Conservation (phyloP, 371 early-diverging fungal species). For the Choanephora cucurbitarum region DNA sequence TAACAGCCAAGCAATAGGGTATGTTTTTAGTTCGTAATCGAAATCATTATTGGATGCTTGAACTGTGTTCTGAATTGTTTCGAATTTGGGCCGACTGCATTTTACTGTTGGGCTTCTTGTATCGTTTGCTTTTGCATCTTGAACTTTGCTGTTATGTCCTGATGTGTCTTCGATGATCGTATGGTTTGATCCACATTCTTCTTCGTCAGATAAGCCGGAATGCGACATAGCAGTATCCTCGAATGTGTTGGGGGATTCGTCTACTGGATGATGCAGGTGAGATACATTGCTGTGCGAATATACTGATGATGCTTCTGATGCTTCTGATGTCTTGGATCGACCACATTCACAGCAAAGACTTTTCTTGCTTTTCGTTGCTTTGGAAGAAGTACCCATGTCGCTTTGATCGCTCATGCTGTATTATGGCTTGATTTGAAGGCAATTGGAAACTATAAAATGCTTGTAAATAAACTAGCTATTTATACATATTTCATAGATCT, state of each 20-base stretch:
- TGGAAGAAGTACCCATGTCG: no score
- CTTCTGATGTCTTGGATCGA: neutral
- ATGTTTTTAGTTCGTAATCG: constrained; percentile 24
- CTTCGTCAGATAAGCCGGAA: neutral
- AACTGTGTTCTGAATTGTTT: neutral
- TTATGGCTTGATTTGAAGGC: no score
- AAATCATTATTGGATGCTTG: no score
- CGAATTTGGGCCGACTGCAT: neutral
- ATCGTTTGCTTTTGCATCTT: neutral
- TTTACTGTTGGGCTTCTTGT: neutral
- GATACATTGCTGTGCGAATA: neutral
- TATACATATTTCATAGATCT: no score
- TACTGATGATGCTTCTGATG: neutral
- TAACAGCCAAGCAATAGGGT: constrained; percentile 41
- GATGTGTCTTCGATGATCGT: neutral
- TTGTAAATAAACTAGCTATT: no score
- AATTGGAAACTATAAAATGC: no score
- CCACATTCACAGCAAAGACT: no score
- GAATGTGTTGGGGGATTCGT: neutral
- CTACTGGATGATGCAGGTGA: neutral
- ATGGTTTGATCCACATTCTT: neutral
- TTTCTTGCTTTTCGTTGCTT: no score
- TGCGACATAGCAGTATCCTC: neutral
- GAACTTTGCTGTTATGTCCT: neutral
- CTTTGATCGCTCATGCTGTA: no score